These are phyloP conservation scores for Aspergillus sp. DNA, from an alignment of 2,329 filamentous ascomycete genomes.

Conservation along the genomic window DNA sequence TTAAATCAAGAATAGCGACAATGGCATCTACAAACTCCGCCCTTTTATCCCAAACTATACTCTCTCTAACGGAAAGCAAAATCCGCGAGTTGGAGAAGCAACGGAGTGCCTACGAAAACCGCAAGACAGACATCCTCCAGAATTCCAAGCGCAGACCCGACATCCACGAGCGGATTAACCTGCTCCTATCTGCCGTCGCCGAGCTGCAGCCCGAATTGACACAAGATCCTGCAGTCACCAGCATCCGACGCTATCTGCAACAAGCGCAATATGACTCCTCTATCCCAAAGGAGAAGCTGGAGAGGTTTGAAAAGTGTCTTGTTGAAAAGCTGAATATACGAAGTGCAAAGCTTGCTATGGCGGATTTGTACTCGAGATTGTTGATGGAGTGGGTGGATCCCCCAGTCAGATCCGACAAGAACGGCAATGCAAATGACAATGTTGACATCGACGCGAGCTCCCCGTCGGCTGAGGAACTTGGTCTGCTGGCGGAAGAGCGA, in stretches of 20 bases:
- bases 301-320: slow-evolving; percentile 26
- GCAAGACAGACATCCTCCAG: not conserved
- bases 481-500: slow-evolving; percentile 24
- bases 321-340: slow-evolving; percentile 27
- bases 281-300: slow-evolving; percentile 25
- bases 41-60: slow-evolving; percentile 12
- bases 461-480: slow-evolving; percentile 14
- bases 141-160: not conserved
- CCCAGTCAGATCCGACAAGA: slow-evolving; percentile 7
- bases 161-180: not conserved
- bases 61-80: slow-evolving; percentile 18
- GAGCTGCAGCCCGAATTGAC: slow-evolving; percentile 5
- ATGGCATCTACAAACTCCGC: not conserved
- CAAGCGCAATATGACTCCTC: slow-evolving; percentile 34
- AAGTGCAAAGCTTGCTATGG: slow-evolving; percentile 28
- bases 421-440: not conserved
- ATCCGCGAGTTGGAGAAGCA: slow-evolving; percentile 21
- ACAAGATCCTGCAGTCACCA: slow-evolving; percentile 12
- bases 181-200: not conserved
- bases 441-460: no score
- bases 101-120: not conserved
- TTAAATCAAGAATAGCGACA: no score
- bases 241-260: slow-evolving; percentile 30
- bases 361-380: slow-evolving; percentile 27
- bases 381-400: slow-evolving; percentile 36